Evolutionary conservation across 1,284 basidiomycete species (phyloP), one percentile per base, ranked within the genome.

Genomic region (Inonotus hispidus): DNA sequence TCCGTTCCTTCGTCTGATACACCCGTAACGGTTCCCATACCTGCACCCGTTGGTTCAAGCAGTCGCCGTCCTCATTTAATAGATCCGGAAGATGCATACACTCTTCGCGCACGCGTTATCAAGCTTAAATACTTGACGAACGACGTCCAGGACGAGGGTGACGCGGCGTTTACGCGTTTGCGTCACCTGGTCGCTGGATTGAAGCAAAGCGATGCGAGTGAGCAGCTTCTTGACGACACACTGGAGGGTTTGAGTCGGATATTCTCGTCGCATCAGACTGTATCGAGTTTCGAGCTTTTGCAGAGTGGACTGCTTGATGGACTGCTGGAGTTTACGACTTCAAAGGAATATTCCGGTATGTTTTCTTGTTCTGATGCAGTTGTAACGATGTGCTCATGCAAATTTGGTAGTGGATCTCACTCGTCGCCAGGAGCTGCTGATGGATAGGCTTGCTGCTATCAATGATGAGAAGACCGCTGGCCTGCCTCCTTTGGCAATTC

Each of bases 211-310:
- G 75, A 80, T 39, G 78, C 83, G 0, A 78, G 80, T n/a, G 88
- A 91, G 71, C 82, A 82, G 65, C 82, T 85, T 35, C 72, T 92
- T n/a, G 73, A 78, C 25, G 81, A 83, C 38, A 82, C 84, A 11
- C 74, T 97, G 25, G 77, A 79, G 59, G 85, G 88, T 64, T 78
- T 98, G 21, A 90, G 92, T 0, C 79, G 81, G 14, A 79, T 95
- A 49, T 96, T 99, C 71, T 78, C 87, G 1, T 87, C 87, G n/a
- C 80, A 82, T 35, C 81, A 85, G 67, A 83, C 93, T 10, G 85
- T 98, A 11, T 98, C 95, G 0, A 97, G 95, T 73, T 99, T 98
- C 67, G 97, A 99, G 76, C 75, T 99, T 45, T 77, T 98, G 59
- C 91, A 97, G 69, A 96, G 93, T 68, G 96, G 95, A 2, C 82